These are phyloP conservation scores for Geotrichum europaeum DNA, from an alignment of 1,139 yeast genomes.

Conservation along the genomic window DNA sequence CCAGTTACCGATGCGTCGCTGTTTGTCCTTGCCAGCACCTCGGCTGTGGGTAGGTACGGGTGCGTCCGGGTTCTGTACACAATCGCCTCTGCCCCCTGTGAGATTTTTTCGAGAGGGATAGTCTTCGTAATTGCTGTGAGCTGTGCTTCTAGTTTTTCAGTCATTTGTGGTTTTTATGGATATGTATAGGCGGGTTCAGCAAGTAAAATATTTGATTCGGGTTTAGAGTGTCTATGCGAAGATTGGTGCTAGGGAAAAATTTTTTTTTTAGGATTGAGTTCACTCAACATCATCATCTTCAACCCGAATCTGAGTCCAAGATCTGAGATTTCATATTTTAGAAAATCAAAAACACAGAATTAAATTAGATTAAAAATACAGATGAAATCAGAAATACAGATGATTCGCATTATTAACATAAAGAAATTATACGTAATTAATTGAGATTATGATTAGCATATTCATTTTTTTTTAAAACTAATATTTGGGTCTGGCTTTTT, in stretches of 20 bases:
- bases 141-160: constrained; percentile 26
- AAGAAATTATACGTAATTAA: background rate
- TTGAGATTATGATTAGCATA: background rate
- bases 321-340: too few species aligned
- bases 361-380: background rate
- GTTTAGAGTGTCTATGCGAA: background rate
- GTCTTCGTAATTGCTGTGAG: constrained; percentile 42
- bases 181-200: background rate
- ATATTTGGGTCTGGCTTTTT: background rate
- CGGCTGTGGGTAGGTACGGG: constrained; percentile 47
- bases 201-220: too few species aligned
- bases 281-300: background rate
- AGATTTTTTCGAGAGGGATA: constrained; percentile 39
- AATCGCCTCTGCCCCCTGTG: constrained; percentile 96
- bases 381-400: background rate
- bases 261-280: background rate
- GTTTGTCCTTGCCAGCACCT: constrained; percentile 23
- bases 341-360: background rate
- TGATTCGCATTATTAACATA: background rate
- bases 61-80: constrained; percentile 61
- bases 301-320: background rate
- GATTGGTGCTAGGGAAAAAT: background rate
- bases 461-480: background rate
- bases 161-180: constrained; percentile 5
- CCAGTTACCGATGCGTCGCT: constrained; percentile 21